Evolutionary conservation across 495 filamentous ascomycete species (phyloP).

Genomic region (Cenococcum geophilum): DNA sequence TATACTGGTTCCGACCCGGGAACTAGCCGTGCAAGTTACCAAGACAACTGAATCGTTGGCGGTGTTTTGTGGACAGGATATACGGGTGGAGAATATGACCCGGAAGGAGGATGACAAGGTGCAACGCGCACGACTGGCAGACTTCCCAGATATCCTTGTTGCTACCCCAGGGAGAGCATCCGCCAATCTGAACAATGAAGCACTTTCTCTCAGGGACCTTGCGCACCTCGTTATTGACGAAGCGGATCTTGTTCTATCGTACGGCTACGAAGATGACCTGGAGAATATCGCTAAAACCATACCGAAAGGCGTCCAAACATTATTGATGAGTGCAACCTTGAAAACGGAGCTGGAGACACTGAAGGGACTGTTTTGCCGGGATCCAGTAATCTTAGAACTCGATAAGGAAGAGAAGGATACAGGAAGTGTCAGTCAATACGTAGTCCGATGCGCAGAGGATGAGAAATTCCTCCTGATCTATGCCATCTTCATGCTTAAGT

Average conservation of each 20-base stretch:
- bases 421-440: constrained; percentile 73
- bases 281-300: constrained; percentile 65
- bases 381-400: constrained; percentile 70
- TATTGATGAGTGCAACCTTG: constrained; percentile 89
- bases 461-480: constrained; percentile 94
- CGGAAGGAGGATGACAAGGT: constrained; percentile 82
- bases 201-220: constrained; percentile 62
- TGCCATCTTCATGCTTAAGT: constrained; percentile 87
- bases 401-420: constrained; percentile 67
- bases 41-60: constrained; percentile 66
- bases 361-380: constrained; percentile 79
- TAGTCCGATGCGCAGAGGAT: constrained; percentile 86
- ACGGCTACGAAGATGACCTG: constrained; percentile 89
- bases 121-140: constrained; percentile 77
- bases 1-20: constrained; percentile 87
- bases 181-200: constrained; percentile 60
- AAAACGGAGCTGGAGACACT: constrained; percentile 78
- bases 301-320: constrained; percentile 79
- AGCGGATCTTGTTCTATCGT: constrained; percentile 88
- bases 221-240: constrained; percentile 87
- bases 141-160: constrained; percentile 80
- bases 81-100: constrained; percentile 76
- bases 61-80: constrained; percentile 74
- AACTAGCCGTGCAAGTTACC: constrained; percentile 85
- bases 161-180: constrained; percentile 77